These are phyloP conservation scores for Delitschia confertaspora DNA, from an alignment of 495 filamentous ascomycete genomes.

Conservation along the genomic window DNA sequence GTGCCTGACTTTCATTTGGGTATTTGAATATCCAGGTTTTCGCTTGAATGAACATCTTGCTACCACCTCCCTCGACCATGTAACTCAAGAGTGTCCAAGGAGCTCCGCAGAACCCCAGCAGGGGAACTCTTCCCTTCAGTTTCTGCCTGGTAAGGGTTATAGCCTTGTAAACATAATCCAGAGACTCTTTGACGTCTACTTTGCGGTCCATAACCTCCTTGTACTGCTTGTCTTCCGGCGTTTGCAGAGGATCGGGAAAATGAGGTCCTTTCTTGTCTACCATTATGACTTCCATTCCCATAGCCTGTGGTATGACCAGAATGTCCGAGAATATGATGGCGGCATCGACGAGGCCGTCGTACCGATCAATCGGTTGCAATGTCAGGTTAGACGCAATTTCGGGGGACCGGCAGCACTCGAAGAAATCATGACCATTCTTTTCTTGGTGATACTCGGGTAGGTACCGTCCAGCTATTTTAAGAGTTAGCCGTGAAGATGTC, in stretches of 20 bases:
- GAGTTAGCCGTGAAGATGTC: conserved; percentile 1
- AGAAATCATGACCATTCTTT: conserved; percentile 85
- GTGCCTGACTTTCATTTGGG: conserved; percentile 62
- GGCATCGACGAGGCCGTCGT: conserved; percentile 80
- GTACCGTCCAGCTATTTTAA: conserved; percentile 75
- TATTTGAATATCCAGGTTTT: conserved; percentile 97
- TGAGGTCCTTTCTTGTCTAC: conserved; percentile 89
- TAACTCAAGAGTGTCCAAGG: conserved; percentile 96
- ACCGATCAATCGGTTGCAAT: conserved; percentile 88
- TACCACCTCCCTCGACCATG: conserved; percentile 96
- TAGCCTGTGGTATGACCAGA: conserved; percentile 90
- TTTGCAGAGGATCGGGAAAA: conserved; percentile 75
- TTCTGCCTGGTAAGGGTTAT: conserved; percentile 87
- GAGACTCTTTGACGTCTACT: conserved; percentile 72
- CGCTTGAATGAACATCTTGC: conserved; percentile 78
- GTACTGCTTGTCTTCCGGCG: conserved; percentile 73
- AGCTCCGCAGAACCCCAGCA: conserved; percentile 96
- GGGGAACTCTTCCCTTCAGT: conserved; percentile 74
- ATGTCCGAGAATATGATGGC: conserved; percentile 99
- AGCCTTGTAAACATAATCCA: conserved; percentile 91
- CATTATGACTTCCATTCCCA: conserved; percentile 98
- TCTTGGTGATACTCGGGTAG: conserved; percentile 95
- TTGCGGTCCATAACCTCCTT: conserved; percentile 61
- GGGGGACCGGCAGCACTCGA: conserved; percentile 88
- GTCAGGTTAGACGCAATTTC: conserved; percentile 88